Evolutionary conservation across 345 rosid species (phyloP), one percentile per base, ranked within the genome.

Genomic region (Xanthoceras sorbifolium): DNA sequence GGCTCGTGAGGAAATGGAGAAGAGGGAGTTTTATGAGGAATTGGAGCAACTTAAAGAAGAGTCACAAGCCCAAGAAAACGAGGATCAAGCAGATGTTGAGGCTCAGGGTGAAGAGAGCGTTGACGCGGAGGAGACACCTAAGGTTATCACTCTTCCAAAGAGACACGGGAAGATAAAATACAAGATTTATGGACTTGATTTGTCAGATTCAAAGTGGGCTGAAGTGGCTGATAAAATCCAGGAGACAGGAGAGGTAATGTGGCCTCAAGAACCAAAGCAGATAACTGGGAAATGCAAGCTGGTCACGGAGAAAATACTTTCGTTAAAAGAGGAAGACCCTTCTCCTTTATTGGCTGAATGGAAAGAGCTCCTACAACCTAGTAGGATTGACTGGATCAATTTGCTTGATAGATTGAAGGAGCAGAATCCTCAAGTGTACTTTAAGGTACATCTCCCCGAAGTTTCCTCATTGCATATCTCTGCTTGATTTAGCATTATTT

Each of bases 161-260:
- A 89, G 99, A 76, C 90, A 88, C 46, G 97, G 98, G 72, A 91
- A 86, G 90, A 83, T 93, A 68, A 91, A 80, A 77, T 91, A 90
- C 85, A 96, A 87, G 89, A 96, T 93, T 59, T 92, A 93, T 83
- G 99, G 98, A 71, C 97, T 96, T 67, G 93, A 96, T 79, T 85
- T 96, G 11, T 93, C 99, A 9, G 93, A 87, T 84, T 82, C 91
- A 23, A 91, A 86, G 80, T 93, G 97, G 98, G 85, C 80, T 81
- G 79, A 91, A 80, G 84, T 87, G 61, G 92, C 94, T 75, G 85
- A 92, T 80, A 91, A 87, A 79, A 84, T 93, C 75, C 87, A 90
- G 61, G 91, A 89, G 82, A 78, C 89, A 31, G 98, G 84, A 83
- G 86, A 81, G 79, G 74, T 85, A 22, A 76, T 84, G 75, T 91